Percentiles rank a stretch among this genome's conserved stretches.
phyloP scores from a whole-genome alignment of 805 yeast species.

The Barnettozyma wickerhamii region DNA sequence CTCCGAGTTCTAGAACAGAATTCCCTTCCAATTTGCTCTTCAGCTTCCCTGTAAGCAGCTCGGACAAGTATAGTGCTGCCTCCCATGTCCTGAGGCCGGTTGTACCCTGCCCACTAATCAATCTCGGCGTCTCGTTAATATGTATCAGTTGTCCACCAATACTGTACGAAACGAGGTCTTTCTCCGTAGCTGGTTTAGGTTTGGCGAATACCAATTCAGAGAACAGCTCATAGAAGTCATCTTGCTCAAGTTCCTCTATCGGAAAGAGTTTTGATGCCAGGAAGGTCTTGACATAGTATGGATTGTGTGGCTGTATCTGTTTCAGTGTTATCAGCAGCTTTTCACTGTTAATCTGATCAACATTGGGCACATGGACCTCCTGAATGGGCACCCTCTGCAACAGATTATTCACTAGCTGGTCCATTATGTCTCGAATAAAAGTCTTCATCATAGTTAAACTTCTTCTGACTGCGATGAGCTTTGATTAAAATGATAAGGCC shows the following conservation, averaged over 20 bases:
- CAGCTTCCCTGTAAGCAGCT: constrained; percentile 35
- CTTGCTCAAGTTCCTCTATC: too few species aligned
- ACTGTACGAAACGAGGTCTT: constrained; percentile 31
- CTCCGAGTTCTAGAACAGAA: constrained; percentile 69
- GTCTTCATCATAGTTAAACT: neutral
- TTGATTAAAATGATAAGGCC: neutral
- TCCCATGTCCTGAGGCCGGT: constrained; percentile 95
- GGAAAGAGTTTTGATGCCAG: constrained; percentile 29
- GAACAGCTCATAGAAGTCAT: constrained; percentile 32
- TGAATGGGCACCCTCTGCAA: constrained; percentile 22
- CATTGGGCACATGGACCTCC: constrained; percentile 10
- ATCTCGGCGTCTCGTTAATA: constrained; percentile 56
- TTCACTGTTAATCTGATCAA: constrained; percentile 12
- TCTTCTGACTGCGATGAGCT: neutral
- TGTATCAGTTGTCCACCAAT: constrained; percentile 22
- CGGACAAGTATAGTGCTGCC: constrained; percentile 68
- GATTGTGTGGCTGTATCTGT: constrained; percentile 33
- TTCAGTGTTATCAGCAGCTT: constrained; percentile 19
- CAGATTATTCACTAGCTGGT: constrained; percentile 13
- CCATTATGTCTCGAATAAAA: constrained; percentile 12
- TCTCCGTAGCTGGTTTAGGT: constrained; percentile 24
- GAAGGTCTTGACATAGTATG: constrained; percentile 46
- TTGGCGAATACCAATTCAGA: constrained; percentile 23
- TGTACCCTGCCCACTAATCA: constrained; percentile 72
- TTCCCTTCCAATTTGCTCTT: constrained; percentile 16